These are phyloP conservation scores for Penicillium verrucosum DNA, from an alignment of 2,329 filamentous ascomycete genomes.

Conservation along the genomic window DNA sequence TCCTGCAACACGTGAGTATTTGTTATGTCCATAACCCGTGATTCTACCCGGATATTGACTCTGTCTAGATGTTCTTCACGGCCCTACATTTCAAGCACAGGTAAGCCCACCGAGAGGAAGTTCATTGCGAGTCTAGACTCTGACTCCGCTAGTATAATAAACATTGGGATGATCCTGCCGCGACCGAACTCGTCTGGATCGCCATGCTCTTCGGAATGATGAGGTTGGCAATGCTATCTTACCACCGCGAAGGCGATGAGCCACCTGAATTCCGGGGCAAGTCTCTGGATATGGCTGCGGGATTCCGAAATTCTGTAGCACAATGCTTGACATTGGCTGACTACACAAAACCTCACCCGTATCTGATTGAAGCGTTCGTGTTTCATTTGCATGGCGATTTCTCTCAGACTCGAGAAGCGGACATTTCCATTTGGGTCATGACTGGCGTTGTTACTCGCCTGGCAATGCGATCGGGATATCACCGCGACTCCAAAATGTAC, in stretches of 20 bases:
- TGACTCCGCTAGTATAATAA: slow-evolving; percentile 52
- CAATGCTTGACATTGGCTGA: slow-evolving; percentile 63
- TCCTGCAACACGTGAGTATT: slow-evolving; percentile 57
- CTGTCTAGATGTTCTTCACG: slow-evolving; percentile 65
- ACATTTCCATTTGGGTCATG: slow-evolving; percentile 59
- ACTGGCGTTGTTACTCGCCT: slow-evolving; percentile 59
- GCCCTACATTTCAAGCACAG: slow-evolving; percentile 78
- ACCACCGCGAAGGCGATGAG: slow-evolving; percentile 59
- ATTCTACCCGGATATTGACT: neutral
- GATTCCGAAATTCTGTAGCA: slow-evolving; percentile 55
- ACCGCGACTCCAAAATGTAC: slow-evolving; percentile 60
- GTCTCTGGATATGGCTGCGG: slow-evolving; percentile 47
- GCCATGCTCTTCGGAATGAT: slow-evolving; percentile 63
- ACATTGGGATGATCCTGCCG: slow-evolving; percentile 58
- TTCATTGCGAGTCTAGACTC: neutral
- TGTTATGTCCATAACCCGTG: neutral
- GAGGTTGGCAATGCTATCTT: slow-evolving; percentile 62
- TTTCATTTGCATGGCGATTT: slow-evolving; percentile 62
- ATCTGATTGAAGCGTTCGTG: slow-evolving; percentile 60
- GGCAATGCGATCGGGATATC: slow-evolving; percentile 65
- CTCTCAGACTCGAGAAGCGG: slow-evolving; percentile 56
- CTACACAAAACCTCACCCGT: slow-evolving; percentile 59
- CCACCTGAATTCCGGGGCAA: slow-evolving; percentile 61
- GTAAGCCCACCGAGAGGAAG: slow-evolving; percentile 37
- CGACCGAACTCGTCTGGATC: slow-evolving; percentile 59